Evolutionary conservation across 306 rosid genomes (phyloP), one percentile per base, ranked within the genome.

Genomic region (Sindora glabra): DNA sequence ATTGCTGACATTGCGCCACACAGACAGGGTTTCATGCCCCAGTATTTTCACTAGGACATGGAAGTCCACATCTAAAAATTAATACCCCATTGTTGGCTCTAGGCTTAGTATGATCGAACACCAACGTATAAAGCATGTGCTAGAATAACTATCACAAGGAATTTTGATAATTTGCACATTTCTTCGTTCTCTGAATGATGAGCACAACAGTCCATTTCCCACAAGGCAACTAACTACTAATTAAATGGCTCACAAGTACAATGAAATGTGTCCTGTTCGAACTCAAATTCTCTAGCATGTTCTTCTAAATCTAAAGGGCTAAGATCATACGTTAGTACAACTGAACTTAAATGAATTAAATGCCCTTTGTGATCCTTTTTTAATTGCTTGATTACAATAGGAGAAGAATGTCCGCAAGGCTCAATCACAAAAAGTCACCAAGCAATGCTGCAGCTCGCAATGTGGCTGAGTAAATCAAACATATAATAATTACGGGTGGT

Each of bases 161-260:
- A 56, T 13, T 42, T 15, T 14, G 45, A 44, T 36, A 27, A 36
- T 26, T 53, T 22, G 17, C 62, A 53, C 19, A 10, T 45, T 59
- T 60, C 69, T 36, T 29, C 3, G 8, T 40, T 40, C 19, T 40
- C 18, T 40, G 48, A 40, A 38, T 49, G 27, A 66, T 49, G 64
- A 70, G 30, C 36, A 40, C 37, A 73, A 59, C 48, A 4, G 41
- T 48, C 18, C n/a, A 69, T 10, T 48, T 53, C 75, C 57, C 14
- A 64, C 21, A 21, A 27, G 12, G 46, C 26, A 48, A 56, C 2
- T 60, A 59, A 32, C 50, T 39, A 27, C 18, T 56, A 10, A 4
- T 12, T 39, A 2, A 40, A 40, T 13, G 9, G 19, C 10, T 40
- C 1, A 40, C 19, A 40, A 40, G 6, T 2, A 36, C 9, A 36